Conservation (phyloP, 2,329 filamentous ascomycete species). For the Penicillium brasilianum region DNA sequence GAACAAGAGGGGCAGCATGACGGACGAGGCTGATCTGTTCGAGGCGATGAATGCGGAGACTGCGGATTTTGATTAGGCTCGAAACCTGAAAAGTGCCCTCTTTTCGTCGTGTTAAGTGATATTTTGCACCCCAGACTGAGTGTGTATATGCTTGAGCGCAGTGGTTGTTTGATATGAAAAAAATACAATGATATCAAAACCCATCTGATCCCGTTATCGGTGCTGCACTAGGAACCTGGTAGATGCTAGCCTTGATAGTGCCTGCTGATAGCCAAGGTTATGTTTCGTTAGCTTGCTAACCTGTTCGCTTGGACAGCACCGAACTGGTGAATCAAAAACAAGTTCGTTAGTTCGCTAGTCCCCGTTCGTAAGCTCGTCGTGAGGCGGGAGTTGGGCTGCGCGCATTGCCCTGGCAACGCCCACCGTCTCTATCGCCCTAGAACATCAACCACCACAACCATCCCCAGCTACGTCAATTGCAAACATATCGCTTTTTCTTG, state of each 20-base stretch:
- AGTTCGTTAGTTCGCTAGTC: background rate
- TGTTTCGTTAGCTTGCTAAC: too few species aligned
- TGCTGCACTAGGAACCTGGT: too few species aligned
- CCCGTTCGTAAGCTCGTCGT: background rate
- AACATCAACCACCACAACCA: slow-evolving; percentile 6
- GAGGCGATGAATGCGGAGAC: slow-evolving; percentile 39
- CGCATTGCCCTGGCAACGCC: slow-evolving; percentile 14
- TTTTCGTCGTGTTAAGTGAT: background rate
- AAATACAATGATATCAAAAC: background rate
- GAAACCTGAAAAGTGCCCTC: background rate
- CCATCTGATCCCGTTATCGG: background rate
- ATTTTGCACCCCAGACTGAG: background rate
- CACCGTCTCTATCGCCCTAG: slow-evolving; percentile 1
- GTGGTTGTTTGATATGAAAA: background rate
- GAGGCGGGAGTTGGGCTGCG: background rate
- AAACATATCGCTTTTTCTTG: background rate
- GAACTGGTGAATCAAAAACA: background rate
- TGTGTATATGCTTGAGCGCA: background rate
- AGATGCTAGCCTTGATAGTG: too few species aligned
- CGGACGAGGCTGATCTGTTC: slow-evolving; percentile 37
- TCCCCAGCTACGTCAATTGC: slow-evolving; percentile 4
- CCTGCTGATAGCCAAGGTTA: background rate
- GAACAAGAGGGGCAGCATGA: slow-evolving; percentile 12
- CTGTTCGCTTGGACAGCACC: too few species aligned
- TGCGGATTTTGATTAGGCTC: slow-evolving; percentile 36